Base-by-base conservation (phyloP, 108 stramenopile species). In the Skeletonema tropicum region DNA sequence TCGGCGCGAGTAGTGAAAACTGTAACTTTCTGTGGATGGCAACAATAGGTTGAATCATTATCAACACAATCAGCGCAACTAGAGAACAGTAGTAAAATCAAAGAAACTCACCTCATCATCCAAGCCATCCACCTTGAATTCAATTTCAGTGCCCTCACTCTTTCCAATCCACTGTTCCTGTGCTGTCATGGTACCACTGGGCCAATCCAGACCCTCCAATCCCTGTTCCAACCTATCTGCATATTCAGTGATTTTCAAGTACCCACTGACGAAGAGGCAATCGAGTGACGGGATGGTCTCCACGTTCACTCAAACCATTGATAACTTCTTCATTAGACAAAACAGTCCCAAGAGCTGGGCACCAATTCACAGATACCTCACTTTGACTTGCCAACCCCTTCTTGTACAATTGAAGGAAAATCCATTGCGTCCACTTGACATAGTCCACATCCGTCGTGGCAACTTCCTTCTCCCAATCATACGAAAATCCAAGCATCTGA, bases 1-100 rank as follows among this genome's bases (percentile, higher is more conserved):
- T 99, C 99, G 29, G 98, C 92, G 17, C 98, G 89, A n/a, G 99
- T 99, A 10, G 99, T 99, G 75, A 99, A 99, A 9, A 98, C 98
- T 26, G 86, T 84, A 21, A 99, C 72, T 41, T 69, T 89, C 83
- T 93, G 74, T 3, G 17, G 45, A 38, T 30, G 48, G 38, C 57
- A 71, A 55, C 6, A 39, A n/a, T n/a, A 49, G 26, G 25, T 33
- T 49, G 3, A 26, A 65, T 21, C 30, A 63, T 76, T 13, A 30
- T 30, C 21, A 74, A 32, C 46, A 33, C 46, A 25, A 41, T n/a
- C 52, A 25, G 8, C 21, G 2, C n/a, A 15, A 23, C 9, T 9
- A 25, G 52, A 55, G 33, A 5, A 23, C 52, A 25, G 23, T 9
- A 23, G 42, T n/a, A 45, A n/a, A 12, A 19, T 42, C 1, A 21